Conservation (phyloP, 768 basidiomycete species). For the Lentinus tigrinus region DNA sequence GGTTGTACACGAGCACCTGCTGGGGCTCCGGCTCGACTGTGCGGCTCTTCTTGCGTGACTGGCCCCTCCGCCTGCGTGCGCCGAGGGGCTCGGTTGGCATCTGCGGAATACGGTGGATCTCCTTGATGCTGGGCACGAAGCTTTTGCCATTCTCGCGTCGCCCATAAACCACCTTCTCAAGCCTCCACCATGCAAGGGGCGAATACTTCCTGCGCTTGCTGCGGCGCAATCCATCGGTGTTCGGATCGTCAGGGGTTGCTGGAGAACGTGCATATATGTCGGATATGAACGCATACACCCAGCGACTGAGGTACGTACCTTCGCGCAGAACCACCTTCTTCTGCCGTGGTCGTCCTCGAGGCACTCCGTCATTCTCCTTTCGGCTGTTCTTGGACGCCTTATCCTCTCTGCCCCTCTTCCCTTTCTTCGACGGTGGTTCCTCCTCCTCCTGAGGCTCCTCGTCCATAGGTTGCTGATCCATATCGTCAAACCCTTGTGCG, state of each 20-base stretch:
- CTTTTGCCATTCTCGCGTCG: slow-evolving; percentile 49
- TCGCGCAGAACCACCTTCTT: slow-evolving; percentile 23
- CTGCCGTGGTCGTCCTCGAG: slow-evolving; percentile 11
- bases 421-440: slow-evolving; percentile 23
- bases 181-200: slow-evolving; percentile 92
- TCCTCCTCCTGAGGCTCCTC: slow-evolving; percentile 23
- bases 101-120: slow-evolving; percentile 58
- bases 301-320: slow-evolving; percentile 16
- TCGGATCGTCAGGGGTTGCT: slow-evolving; percentile 28
- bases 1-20: slow-evolving; percentile 26
- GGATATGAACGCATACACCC: background rate
- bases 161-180: slow-evolving; percentile 84
- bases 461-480: slow-evolving; percentile 27
- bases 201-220: slow-evolving; percentile 64
- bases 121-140: slow-evolving; percentile 64
- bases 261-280: background rate
- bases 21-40: slow-evolving; percentile 45
- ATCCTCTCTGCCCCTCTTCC: slow-evolving; percentile 9
- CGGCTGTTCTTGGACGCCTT: slow-evolving; percentile 28
- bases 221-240: slow-evolving; percentile 57
- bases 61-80: slow-evolving; percentile 34
- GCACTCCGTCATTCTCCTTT: slow-evolving; percentile 33
- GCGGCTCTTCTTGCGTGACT: slow-evolving; percentile 38
- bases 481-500: slow-evolving; percentile 32
- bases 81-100: slow-evolving; percentile 49